A percentile compares a stretch with the other conserved stretches of the same genome.
phyloP scores from a whole-genome alignment of 2,329 filamentous ascomycete species.

The Tolypocladium ophioglossoides region DNA sequence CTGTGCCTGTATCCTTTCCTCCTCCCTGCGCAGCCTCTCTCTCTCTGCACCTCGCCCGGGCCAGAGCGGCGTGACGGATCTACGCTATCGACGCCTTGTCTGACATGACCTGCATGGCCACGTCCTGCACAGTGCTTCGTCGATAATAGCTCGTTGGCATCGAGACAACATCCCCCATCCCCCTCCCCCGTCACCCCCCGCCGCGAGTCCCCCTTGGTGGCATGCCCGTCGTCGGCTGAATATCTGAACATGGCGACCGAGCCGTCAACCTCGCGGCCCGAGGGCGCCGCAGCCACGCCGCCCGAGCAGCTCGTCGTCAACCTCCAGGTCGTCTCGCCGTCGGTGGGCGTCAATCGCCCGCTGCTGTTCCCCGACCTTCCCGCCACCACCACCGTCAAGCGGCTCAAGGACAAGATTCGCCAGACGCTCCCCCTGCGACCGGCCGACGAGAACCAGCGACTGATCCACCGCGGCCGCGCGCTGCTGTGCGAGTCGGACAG shows the following conservation, averaged over 20 bases:
- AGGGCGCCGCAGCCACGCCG: conserved; percentile 11
- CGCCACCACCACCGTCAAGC: conserved; percentile 39
- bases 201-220: conserved; percentile 5
- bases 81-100: conserved; percentile 1
- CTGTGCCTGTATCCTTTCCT: background rate
- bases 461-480: conserved; percentile 51
- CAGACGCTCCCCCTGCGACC: conserved; percentile 38
- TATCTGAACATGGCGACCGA: conserved; percentile 32
- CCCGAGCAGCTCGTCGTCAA: conserved; percentile 33
- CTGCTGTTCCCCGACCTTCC: conserved; percentile 38
- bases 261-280: conserved; percentile 15
- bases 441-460: conserved; percentile 41
- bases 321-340: conserved; percentile 49
- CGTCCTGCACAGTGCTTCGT: background rate
- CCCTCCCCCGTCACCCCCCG: background rate
- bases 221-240: conserved; percentile 15
- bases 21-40: background rate
- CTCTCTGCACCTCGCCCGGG: background rate
- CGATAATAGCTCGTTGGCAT: background rate
- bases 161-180: background rate
- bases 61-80: conserved; percentile 1
- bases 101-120: conserved; percentile 8
- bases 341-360: conserved; percentile 38
- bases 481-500: conserved; percentile 44
- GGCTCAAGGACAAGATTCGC: conserved; percentile 49